Conservation (phyloP, 768 basidiomycete genomes). For the Panus rudis region DNA sequence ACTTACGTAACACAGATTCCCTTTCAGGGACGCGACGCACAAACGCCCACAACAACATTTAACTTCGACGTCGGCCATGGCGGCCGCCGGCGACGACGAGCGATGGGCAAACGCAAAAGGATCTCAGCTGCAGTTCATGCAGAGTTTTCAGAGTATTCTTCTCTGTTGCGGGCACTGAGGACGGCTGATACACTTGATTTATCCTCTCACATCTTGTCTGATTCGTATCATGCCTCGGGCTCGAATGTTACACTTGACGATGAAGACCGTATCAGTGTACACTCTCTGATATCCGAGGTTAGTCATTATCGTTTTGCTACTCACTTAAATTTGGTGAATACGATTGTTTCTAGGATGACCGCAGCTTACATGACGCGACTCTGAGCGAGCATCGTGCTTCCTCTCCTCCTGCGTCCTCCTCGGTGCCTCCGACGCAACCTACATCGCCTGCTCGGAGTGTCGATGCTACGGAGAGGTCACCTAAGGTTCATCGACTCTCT, state of each 20-base stretch:
- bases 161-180: conserved; percentile 57
- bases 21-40: conserved; percentile 2
- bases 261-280: conserved; percentile 19
- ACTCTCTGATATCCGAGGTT: too few species aligned
- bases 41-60: background rate
- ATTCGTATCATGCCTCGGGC: conserved; percentile 3
- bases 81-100: background rate
- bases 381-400: background rate
- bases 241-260: conserved; percentile 18
- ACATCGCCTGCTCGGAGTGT: too few species aligned
- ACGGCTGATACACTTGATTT: conserved; percentile 53
- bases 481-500: conserved; percentile 11
- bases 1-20: conserved; percentile 17
- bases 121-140: conserved; percentile 52
- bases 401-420: background rate
- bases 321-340: conserved; percentile 4
- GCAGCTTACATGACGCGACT: background rate
- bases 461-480: conserved; percentile 18
- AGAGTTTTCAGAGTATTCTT: conserved; percentile 63
- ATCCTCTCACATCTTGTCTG: conserved; percentile 38
- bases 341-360: background rate
- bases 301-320: conserved; percentile 16
- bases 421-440: conserved; percentile 2
- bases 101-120: conserved; percentile 33
- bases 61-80: background rate